Base-by-base conservation (phyloP, 2,329 filamentous ascomycete species). In the Lasiodiplodia citricola region DNA sequence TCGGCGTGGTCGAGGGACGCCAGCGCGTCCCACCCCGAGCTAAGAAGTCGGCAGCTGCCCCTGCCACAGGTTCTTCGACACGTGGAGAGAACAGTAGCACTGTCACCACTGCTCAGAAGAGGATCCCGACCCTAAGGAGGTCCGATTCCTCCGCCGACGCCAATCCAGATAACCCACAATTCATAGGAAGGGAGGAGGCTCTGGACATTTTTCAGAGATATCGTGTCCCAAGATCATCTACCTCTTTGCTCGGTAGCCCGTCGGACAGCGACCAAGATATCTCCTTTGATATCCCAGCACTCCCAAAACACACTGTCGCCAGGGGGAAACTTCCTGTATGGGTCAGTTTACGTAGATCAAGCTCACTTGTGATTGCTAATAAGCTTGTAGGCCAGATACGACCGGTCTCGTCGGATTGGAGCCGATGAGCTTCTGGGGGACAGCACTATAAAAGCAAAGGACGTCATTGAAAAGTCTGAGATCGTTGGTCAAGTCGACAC, bases 1-100 rank as follows among this genome's bases (percentile, higher is more conserved):
- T 70, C n/a, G 72, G 72, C 55, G 76, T 73, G 37, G 62, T 81
- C 16, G 70, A 75, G 62, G 72, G 73, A 8, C 72, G 71, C 28
- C 73, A 75, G 70, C 38, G 25, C 8, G 25, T 57, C 23, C n/a
- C 56, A 21, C 41, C 56, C 38, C 31, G 16, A 3, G 14, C 47
- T 18, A 63, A 63, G 44, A 63, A 63, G 28, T 3, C 60, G 23
- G 2, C 25, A 11, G 23, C 25, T 6, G 55, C 31, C 7, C 28
- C 35, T 16, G 23, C 23, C 28, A 7, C n/a, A 31, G 51, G 3
- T 31, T 25, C 28, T 13, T 52, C 60, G 28, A 60, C 65, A 16
- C 54, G 64, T 2, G 64, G 38, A 8, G 54, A 51, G 54, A 58
- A 54, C 64, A 67, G 54, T 25, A 44, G 54, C 28, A 50, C 35